Percentiles rank a stretch among this genome's conserved stretches.
Conservation (phyloP, 2,329 filamentous ascomycete genomes). For the Pyricularia pennisetigena region DNA sequence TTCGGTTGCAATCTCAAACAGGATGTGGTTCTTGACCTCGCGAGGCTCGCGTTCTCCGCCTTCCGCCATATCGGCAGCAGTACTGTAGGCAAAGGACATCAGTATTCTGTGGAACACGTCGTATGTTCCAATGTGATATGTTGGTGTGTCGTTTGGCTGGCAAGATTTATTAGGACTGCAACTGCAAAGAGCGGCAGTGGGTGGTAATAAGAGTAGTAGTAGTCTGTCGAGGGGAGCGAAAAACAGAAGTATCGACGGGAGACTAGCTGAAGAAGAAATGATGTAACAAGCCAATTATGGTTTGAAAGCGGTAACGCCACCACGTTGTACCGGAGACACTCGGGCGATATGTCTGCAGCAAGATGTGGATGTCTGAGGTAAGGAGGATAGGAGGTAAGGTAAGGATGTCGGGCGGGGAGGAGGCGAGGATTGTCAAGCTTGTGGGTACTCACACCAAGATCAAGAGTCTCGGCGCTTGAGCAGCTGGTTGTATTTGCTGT, state of each 20-base stretch:
- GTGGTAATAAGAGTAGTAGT: neutral
- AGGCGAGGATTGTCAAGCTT: neutral
- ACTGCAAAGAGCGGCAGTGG: neutral
- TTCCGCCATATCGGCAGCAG: conserved; percentile 30
- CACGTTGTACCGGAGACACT: neutral
- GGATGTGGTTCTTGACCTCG: conserved; percentile 89
- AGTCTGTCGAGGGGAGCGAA: neutral
- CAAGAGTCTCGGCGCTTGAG: neutral
- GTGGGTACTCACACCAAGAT: conserved; percentile 1
- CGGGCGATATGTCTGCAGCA: neutral
- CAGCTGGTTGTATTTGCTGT: neutral
- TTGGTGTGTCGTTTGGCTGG: neutral
- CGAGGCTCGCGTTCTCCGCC: conserved; percentile 34
- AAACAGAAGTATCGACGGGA: neutral
- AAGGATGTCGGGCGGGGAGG: neutral
- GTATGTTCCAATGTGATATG: neutral
- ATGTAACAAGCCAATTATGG: neutral
- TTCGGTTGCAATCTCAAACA: conserved; percentile 95
- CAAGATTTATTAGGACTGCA: neutral
- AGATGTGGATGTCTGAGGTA: neutral
- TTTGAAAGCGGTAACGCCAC: neutral
- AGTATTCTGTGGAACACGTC: neutral
- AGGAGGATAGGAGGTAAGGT: neutral
- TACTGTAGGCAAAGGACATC: conserved; percentile 4
- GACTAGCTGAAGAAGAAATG: neutral